Evolutionary conservation across 306 rosid species (phyloP).

Genomic region (Fragaria vesca): DNA sequence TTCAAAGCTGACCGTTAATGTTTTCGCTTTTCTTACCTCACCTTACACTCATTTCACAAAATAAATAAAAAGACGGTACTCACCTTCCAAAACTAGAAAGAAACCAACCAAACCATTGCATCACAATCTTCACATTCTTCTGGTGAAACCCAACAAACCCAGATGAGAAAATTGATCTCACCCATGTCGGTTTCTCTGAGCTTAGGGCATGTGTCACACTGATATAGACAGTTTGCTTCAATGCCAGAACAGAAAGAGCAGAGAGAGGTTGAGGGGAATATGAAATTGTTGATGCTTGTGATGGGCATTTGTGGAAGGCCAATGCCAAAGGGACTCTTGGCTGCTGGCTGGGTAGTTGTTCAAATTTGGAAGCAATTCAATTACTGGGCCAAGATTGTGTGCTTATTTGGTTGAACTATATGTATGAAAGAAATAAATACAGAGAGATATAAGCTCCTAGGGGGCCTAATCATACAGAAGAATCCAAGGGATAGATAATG

Average conservation of each 20-base stretch:
- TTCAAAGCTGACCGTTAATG: conserved; percentile 28
- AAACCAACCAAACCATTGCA: conserved; percentile 6
- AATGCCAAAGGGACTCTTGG: conserved; percentile 9
- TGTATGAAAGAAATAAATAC: not conserved
- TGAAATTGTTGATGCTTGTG: conserved; percentile 25
- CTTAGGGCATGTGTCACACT: not conserved
- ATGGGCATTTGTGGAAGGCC: conserved; percentile 20
- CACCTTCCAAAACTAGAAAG: not conserved
- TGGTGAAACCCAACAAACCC: conserved; percentile 12
- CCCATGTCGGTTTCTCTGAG: not conserved
- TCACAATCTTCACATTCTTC: conserved; percentile 21
- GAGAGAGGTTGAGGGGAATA: not conserved
- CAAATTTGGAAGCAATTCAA: conserved; percentile 16
- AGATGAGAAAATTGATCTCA: not conserved
- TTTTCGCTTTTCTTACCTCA: not conserved
- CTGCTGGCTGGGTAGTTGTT: conserved; percentile 2
- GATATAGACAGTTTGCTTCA: not conserved
- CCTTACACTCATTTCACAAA: not conserved
- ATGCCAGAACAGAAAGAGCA: not conserved
- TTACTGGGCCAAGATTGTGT: conserved; percentile 5
- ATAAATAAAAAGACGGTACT: conserved; percentile 8
- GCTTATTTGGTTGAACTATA: conserved; percentile 12
- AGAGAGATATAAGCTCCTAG: not conserved
- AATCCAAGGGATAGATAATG: conserved; percentile 25
- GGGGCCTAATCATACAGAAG: conserved; percentile 28